phyloP scores from a whole-genome alignment of 148 eudicot species.

The Rhododendron vialii region DNA sequence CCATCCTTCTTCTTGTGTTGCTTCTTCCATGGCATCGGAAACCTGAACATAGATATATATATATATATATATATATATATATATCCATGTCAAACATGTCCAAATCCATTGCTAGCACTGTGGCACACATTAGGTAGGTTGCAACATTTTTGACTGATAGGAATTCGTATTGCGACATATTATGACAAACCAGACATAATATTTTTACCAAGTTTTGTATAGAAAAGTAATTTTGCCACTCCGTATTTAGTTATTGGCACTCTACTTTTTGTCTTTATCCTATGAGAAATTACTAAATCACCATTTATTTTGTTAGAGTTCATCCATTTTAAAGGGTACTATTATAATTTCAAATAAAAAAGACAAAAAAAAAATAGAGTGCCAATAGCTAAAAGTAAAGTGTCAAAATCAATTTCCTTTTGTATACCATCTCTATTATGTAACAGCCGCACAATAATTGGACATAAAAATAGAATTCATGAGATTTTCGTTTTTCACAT shows the following conservation, averaged over 20 bases:
- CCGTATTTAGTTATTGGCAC: too few species aligned
- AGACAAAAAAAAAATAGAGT: too few species aligned
- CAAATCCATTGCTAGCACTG: background rate
- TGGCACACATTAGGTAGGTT: background rate
- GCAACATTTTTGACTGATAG: background rate
- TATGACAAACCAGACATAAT: background rate
- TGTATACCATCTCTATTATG: too few species aligned
- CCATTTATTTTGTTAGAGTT: too few species aligned
- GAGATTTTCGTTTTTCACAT: too few species aligned
- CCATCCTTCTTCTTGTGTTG: conserved; percentile 14
- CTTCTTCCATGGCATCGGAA: background rate
- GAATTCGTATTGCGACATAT: background rate
- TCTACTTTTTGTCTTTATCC: too few species aligned
- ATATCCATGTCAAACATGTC: background rate
- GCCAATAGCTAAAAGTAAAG: too few species aligned
- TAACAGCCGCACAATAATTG: background rate
- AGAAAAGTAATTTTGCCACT: too few species aligned
- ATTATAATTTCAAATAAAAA: too few species aligned
- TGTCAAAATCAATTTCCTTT: too few species aligned
- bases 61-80: background rate
- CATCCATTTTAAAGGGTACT: too few species aligned
- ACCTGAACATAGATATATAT: background rate
- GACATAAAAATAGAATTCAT: background rate
- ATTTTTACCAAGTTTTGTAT: background rate
- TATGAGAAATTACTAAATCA: too few species aligned